Conservation (phyloP, 176 grass and related monocot species). For the Sorghum bicolor region DNA sequence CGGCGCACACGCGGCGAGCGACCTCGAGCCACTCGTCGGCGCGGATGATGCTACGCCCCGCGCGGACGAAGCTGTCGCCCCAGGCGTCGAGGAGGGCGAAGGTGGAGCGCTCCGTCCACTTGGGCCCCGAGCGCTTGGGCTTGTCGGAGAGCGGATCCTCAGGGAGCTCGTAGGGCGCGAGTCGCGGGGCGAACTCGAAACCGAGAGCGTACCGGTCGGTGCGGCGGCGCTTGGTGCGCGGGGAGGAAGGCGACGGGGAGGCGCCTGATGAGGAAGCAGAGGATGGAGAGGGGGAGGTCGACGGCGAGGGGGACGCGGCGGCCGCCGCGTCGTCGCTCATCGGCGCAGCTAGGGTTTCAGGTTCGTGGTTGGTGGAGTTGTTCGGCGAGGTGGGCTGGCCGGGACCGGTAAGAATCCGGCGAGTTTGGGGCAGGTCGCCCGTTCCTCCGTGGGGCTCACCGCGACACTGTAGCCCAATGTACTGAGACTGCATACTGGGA, state of each 20-base stretch:
- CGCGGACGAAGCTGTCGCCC: slow-evolving; percentile 65
- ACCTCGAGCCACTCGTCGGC: slow-evolving; percentile 79
- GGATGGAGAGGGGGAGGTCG: slow-evolving; percentile 21
- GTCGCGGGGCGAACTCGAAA: slow-evolving; percentile 75
- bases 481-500: background rate
- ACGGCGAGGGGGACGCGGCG: background rate
- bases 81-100: slow-evolving; percentile 76
- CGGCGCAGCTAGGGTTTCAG: background rate
- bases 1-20: slow-evolving; percentile 33
- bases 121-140: background rate
- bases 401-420: slow-evolving; percentile 29
- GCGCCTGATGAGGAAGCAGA: slow-evolving; percentile 23
- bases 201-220: slow-evolving; percentile 52
- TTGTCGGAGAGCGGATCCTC: background rate
- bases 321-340: background rate
- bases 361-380: slow-evolving; percentile 18
- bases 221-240: slow-evolving; percentile 40
- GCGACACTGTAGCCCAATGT: background rate
- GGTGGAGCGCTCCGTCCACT: slow-evolving; percentile 82
- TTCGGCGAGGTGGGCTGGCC: slow-evolving; percentile 34
- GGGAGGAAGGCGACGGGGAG: slow-evolving; percentile 39
- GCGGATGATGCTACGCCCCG: slow-evolving; percentile 55
- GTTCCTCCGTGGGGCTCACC: background rate
- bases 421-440: slow-evolving; percentile 11
- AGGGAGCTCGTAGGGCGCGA: background rate